A percentile compares a stretch with the other conserved stretches of the same genome.
These are phyloP conservation scores for Lipomyces orientalis DNA, from an alignment of 805 yeast species.

Conservation along the genomic window DNA sequence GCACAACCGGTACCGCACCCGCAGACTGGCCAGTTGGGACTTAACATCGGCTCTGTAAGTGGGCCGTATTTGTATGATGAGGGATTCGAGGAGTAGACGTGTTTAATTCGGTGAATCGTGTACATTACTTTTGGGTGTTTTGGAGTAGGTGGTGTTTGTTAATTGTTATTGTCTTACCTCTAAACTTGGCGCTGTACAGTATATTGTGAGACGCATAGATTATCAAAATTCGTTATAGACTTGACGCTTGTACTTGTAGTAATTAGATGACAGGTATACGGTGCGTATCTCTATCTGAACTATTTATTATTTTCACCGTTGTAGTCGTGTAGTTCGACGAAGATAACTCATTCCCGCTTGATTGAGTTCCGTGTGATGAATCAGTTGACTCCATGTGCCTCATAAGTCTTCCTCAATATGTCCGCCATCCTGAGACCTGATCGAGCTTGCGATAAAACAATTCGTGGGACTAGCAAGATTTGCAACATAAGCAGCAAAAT, in stretches of 20 bases:
- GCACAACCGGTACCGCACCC: slow-evolving; percentile 15
- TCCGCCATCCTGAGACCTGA: no score
- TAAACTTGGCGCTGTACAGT: not conserved
- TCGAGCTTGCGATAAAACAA: no score
- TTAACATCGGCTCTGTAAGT: not conserved
- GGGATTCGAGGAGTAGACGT: slow-evolving; percentile 16
- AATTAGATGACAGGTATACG: not conserved
- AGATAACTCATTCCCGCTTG: no score
- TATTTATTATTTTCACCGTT: not conserved
- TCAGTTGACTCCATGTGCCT: no score
- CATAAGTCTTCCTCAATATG: no score
- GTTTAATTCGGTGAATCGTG: not conserved
- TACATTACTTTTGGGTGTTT: not conserved
- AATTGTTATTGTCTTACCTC: not conserved
- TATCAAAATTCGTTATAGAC: not conserved
- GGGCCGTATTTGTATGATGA: slow-evolving; percentile 23
- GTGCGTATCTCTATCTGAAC: not conserved
- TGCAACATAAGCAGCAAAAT: no score
- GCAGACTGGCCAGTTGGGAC: not conserved
- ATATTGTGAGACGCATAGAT: not conserved
- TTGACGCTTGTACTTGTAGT: not conserved
- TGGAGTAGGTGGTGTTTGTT: slow-evolving; percentile 1
- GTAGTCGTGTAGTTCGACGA: no score
- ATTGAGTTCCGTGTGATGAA: no score
- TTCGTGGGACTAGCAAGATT: no score